These are phyloP conservation scores for Periconia sp. DNA, from an alignment of 2,329 filamentous ascomycete genomes.

Conservation along the genomic window DNA sequence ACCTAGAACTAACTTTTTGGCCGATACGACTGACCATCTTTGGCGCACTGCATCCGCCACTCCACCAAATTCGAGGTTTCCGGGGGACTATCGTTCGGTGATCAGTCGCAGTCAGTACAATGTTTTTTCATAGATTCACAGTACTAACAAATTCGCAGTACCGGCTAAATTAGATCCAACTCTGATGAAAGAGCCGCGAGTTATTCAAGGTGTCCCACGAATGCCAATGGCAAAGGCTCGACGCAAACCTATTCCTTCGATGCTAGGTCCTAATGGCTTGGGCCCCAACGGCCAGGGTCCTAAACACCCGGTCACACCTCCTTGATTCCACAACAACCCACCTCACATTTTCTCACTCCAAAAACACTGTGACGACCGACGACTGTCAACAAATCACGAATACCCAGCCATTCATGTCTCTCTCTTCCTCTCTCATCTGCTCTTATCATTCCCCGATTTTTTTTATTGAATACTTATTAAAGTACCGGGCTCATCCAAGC, in stretches of 20 bases:
- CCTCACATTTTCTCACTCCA: not conserved
- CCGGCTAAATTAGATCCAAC: conserved; percentile 82
- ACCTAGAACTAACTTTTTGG: conserved; percentile 61
- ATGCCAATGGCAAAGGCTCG: conserved; percentile 53
- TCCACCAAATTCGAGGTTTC: conserved; percentile 56
- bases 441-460: not conserved
- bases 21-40: conserved; percentile 74
- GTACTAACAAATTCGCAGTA: conserved; percentile 59
- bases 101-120: conserved; percentile 54
- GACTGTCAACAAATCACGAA: not conserved
- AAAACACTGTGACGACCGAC: not conserved
- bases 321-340: conserved; percentile 14
- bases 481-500: no score
- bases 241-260: conserved; percentile 52
- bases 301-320: conserved; percentile 25
- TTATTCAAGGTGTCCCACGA: conserved; percentile 83
- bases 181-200: conserved; percentile 88
- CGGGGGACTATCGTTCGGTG: conserved; percentile 57
- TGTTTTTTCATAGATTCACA: conserved; percentile 54
- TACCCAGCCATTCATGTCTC: not conserved
- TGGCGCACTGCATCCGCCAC: conserved; percentile 69
- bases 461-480: not conserved
- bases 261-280: conserved; percentile 37
- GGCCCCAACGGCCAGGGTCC: conserved; percentile 18
- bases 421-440: not conserved